Evolutionary conservation across 495 filamentous ascomycete species (phyloP).

Genomic region (Penicillium roqueforti): DNA sequence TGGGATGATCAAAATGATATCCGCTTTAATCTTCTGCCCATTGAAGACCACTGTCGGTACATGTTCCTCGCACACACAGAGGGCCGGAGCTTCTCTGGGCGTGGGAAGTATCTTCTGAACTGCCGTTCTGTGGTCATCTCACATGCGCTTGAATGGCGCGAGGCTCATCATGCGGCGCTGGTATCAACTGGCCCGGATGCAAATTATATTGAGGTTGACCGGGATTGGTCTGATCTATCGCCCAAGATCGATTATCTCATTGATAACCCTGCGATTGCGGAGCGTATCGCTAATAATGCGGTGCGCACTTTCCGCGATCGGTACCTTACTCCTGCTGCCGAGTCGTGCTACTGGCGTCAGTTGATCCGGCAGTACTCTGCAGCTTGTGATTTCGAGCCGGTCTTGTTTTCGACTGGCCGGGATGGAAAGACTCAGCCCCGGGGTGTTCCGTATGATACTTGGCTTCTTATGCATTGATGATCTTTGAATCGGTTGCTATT

Average conservation of each 20-base stretch:
- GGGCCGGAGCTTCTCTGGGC: conserved; percentile 54
- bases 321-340: conserved; percentile 57
- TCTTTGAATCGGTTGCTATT: background rate
- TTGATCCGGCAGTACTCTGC: conserved; percentile 47
- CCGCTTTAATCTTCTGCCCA: conserved; percentile 38
- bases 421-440: conserved; percentile 31
- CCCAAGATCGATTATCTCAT: conserved; percentile 49
- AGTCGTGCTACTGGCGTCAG: conserved; percentile 58
- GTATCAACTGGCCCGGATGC: conserved; percentile 48
- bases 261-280: conserved; percentile 44
- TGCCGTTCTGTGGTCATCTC: conserved; percentile 56
- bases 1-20: conserved; percentile 42
- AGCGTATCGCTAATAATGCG: conserved; percentile 53
- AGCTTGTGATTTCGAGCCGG: conserved; percentile 42
- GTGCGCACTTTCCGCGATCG: conserved; percentile 53
- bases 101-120: conserved; percentile 56
- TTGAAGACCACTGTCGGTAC: conserved; percentile 59
- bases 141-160: conserved; percentile 37
- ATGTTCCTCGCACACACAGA: conserved; percentile 57
- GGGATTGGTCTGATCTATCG: conserved; percentile 53
- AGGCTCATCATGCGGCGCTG: conserved; percentile 39
- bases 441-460: conserved; percentile 39
- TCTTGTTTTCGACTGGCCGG: conserved; percentile 22
- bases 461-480: conserved; percentile 31
- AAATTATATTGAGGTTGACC: conserved; percentile 55